These are phyloP conservation scores for Aschersonia sp. DNA, from an alignment of 2,329 filamentous ascomycete species.

Conservation along the genomic window DNA sequence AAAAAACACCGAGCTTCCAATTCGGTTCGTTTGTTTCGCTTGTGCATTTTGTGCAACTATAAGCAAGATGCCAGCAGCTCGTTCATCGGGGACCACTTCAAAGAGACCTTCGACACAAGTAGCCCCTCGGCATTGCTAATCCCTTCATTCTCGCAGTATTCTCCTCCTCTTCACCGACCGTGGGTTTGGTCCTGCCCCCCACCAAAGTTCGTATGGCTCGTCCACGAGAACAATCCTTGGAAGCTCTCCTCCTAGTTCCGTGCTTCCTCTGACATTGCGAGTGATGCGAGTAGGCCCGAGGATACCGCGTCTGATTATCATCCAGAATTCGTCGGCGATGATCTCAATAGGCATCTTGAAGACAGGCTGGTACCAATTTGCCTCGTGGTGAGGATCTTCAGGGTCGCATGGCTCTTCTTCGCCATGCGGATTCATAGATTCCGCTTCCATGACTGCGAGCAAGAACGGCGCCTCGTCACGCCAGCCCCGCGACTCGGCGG, in stretches of 20 bases:
- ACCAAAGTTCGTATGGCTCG: neutral
- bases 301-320: conserved; percentile 1
- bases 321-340: conserved; percentile 6
- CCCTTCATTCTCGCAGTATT: neutral
- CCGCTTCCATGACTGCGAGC: conserved; percentile 4
- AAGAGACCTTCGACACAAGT: neutral
- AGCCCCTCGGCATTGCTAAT: neutral
- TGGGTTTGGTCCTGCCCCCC: neutral
- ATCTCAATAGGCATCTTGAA: conserved; percentile 9
- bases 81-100: neutral
- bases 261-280: conserved; percentile 4
- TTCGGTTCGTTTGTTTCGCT: neutral
- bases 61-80: neutral
- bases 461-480: conserved; percentile 6
- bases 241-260: conserved; percentile 3
- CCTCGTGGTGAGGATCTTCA: conserved; percentile 2
- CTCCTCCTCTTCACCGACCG: conserved; percentile 1
- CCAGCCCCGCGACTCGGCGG: conserved; percentile 2
- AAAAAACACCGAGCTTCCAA: neutral
- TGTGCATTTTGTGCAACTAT: neutral
- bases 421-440: conserved; percentile 3
- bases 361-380: conserved; percentile 7
- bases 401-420: conserved; percentile 4
- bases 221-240: conserved; percentile 1
- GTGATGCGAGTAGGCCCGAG: conserved; percentile 2